Percentiles rank a stretch among this genome's conserved stretches.
phyloP scores from a whole-genome alignment of 2,329 filamentous ascomycete species.

The Aaosphaeria pasadenensis region DNA sequence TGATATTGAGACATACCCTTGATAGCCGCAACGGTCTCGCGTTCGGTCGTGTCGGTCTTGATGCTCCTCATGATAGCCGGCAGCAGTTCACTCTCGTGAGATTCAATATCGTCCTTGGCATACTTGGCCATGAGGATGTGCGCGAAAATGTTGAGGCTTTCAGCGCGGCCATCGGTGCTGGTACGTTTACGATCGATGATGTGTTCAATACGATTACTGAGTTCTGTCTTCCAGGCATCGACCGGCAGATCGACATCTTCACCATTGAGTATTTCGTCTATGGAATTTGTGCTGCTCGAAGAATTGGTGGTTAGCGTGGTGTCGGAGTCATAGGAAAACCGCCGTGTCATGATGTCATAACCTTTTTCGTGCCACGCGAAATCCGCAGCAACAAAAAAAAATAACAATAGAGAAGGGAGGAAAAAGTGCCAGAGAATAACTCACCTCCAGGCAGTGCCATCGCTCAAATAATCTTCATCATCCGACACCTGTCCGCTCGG shows the following conservation, averaged over 20 bases:
- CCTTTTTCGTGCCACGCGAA: too few species aligned
- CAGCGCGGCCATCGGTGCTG: slow-evolving; percentile 67
- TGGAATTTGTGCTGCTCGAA: slow-evolving; percentile 56
- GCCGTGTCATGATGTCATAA: slow-evolving; percentile 24
- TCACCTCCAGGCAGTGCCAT: slow-evolving; percentile 59
- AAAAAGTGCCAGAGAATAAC: slow-evolving; percentile 10
- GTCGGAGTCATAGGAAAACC: slow-evolving; percentile 9
- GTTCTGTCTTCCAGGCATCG: slow-evolving; percentile 59
- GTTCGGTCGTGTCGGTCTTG: slow-evolving; percentile 64
- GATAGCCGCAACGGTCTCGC: slow-evolving; percentile 67
- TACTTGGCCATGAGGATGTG: slow-evolving; percentile 68
- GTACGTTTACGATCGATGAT: slow-evolving; percentile 77
- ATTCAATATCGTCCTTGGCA: slow-evolving; percentile 60
- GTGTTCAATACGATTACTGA: slow-evolving; percentile 66
- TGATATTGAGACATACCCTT: slow-evolving; percentile 47
- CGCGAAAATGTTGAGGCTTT: slow-evolving; percentile 59
- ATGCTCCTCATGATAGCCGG: slow-evolving; percentile 67
- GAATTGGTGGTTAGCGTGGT: slow-evolving; percentile 16
- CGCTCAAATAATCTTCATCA: slow-evolving; percentile 61
- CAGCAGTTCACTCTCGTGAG: slow-evolving; percentile 59
- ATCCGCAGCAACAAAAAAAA: slow-evolving; percentile 8
- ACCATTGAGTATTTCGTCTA: slow-evolving; percentile 58
- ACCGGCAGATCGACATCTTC: slow-evolving; percentile 50
- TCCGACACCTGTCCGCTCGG: slow-evolving; percentile 63
- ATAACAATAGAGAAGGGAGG: slow-evolving; percentile 1